Conservation (phyloP, 2,329 filamentous ascomycete species). For the Trichoderma brevicompactum region DNA sequence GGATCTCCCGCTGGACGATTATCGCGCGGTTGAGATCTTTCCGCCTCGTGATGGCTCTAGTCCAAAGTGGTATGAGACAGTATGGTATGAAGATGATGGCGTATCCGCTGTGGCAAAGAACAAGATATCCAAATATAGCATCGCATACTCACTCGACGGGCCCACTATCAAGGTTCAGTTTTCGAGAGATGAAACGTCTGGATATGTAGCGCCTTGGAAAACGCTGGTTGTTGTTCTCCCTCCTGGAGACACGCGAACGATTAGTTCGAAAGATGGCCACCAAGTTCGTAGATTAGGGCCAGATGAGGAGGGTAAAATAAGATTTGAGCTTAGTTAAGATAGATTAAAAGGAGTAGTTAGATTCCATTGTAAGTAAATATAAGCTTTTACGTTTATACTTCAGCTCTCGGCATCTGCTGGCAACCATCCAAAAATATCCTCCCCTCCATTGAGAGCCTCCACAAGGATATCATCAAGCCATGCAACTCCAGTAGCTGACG, state of each 20-base stretch:
- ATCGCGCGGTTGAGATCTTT: conserved; percentile 50
- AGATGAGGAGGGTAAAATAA: conserved; percentile 34
- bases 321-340: conserved; percentile 31
- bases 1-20: conserved; percentile 47
- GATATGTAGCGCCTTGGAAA: conserved; percentile 44
- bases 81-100: conserved; percentile 48
- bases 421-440: conserved; percentile 32
- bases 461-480: conserved; percentile 38
- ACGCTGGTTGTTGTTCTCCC: conserved; percentile 41
- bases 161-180: conserved; percentile 38
- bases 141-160: conserved; percentile 36
- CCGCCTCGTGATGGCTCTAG: conserved; percentile 38
- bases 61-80: conserved; percentile 37
- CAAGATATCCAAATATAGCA: conserved; percentile 41
- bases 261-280: conserved; percentile 27
- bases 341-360: background rate
- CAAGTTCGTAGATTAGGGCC: conserved; percentile 29
- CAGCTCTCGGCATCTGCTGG: background rate
- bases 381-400: background rate
- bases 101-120: conserved; percentile 40
- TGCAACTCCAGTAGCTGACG: conserved; percentile 34
- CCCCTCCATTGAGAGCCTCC: conserved; percentile 33
- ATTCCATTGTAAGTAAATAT: background rate
- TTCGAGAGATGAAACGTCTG: conserved; percentile 38
- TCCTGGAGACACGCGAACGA: conserved; percentile 37